Evolutionary conservation across 2,329 filamentous ascomycete species (phyloP).

Genomic region (Ceratocystis harringtonii): DNA sequence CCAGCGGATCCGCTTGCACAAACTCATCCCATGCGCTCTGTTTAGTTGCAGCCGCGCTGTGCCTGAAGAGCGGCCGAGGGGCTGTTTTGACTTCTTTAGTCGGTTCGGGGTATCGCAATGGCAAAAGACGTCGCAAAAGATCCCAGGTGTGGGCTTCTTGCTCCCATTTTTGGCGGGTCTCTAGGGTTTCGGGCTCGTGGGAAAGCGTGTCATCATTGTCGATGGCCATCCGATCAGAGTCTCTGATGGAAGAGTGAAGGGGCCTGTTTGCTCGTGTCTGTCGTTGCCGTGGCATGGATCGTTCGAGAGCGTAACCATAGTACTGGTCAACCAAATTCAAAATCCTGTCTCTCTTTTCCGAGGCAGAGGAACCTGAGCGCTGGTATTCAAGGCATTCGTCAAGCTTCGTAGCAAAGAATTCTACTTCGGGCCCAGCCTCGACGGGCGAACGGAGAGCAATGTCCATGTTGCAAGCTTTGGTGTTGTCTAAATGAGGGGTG

Average conservation of each 20-base stretch:
- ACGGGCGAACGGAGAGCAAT: constrained; percentile 7
- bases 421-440: constrained; percentile 60
- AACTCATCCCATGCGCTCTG: constrained; percentile 44
- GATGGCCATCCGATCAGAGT: constrained; percentile 31
- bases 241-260: constrained; percentile 24
- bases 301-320: constrained; percentile 38
- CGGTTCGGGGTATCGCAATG: constrained; percentile 43
- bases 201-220: constrained; percentile 32
- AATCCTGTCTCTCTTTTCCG: constrained; percentile 49
- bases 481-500: neutral
- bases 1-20: constrained; percentile 53
- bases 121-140: constrained; percentile 59
- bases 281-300: constrained; percentile 23
- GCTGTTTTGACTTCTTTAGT: constrained; percentile 6
- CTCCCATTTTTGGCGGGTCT: constrained; percentile 43
- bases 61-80: constrained; percentile 12
- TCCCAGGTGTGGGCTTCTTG: constrained; percentile 86
- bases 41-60: constrained; percentile 6
- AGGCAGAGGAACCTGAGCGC: constrained; percentile 16
- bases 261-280: constrained; percentile 15
- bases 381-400: constrained; percentile 52
- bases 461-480: constrained; percentile 14
- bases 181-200: constrained; percentile 19
- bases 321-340: constrained; percentile 54
- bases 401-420: constrained; percentile 68